phyloP scores from a whole-genome alignment of 208 protist genomes.

The Acanthamoeba castellanii region DNA sequence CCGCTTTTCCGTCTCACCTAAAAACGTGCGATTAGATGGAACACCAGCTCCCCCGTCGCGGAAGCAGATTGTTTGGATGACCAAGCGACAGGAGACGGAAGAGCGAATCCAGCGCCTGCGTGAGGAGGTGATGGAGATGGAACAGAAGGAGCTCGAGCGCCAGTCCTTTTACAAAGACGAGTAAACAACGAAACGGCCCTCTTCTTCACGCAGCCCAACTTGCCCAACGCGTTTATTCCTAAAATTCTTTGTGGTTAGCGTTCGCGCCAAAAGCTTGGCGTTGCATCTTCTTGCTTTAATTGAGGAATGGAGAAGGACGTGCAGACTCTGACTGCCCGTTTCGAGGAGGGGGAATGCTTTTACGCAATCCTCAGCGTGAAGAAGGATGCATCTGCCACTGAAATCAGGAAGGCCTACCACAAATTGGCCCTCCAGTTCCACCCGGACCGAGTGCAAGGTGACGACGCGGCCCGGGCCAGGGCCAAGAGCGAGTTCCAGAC shows the following conservation, averaged over 20 bases:
- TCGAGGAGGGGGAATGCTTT: conserved; percentile 83
- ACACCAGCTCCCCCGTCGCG: background rate
- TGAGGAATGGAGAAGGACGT: background rate
- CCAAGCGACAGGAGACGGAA: background rate
- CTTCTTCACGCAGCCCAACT: too few relatives aligned
- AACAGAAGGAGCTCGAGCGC: conserved; percentile 35
- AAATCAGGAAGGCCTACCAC: conserved; percentile 94
- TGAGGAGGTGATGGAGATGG: conserved; percentile 57
- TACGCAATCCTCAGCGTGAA: conserved; percentile 93
- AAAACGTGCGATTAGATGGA: background rate
- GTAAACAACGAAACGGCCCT: background rate
- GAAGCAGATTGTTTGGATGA: background rate
- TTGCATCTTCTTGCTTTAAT: background rate
- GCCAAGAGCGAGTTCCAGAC: conserved; percentile 63
- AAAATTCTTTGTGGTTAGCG: too few relatives aligned
- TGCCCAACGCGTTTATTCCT: too few relatives aligned
- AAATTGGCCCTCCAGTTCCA: conserved; percentile 94
- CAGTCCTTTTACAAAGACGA: background rate
- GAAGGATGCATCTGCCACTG: conserved; percentile 89
- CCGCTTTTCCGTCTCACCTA: background rate
- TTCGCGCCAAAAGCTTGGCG: background rate
- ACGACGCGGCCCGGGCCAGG: background rate
- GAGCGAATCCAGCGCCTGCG: conserved; percentile 33
- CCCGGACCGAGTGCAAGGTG: conserved; percentile 90
- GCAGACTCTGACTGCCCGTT: background rate